phyloP scores from a whole-genome alignment of 2,329 filamentous ascomycete species.

The Sporothrix protearum region DNA sequence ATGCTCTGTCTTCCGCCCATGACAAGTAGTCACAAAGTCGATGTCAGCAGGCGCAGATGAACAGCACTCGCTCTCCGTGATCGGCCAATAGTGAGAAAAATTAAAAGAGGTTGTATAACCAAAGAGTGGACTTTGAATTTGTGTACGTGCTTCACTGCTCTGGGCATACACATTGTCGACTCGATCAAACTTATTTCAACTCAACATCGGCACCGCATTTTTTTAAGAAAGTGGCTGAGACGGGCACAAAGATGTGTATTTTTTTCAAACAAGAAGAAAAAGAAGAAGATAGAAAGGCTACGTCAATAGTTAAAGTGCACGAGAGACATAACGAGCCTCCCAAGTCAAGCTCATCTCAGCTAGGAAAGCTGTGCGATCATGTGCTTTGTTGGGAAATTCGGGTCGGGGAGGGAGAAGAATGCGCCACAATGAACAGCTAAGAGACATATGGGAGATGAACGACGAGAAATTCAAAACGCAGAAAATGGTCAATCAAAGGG shows the following conservation, averaged over 20 bases:
- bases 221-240: neutral
- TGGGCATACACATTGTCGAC: no score
- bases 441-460: neutral
- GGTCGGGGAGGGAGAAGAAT: neutral
- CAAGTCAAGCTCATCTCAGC: neutral
- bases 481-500: neutral
- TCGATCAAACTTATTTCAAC: neutral
- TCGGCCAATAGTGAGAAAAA: neutral
- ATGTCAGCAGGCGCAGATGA: neutral
- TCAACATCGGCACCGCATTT: neutral
- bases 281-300: neutral
- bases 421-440: neutral
- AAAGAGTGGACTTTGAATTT: neutral
- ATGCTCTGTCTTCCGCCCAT: neutral
- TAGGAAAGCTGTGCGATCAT: neutral
- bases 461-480: neutral
- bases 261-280: no score
- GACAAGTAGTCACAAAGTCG: neutral
- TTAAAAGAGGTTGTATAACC: neutral
- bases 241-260: neutral
- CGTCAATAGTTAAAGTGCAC: neutral
- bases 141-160: neutral
- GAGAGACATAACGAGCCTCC: neutral
- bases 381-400: neutral
- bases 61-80: neutral